Percentiles rank a stretch among this genome's conserved stretches.
Conservation (phyloP, 805 yeast species). For the Candida pseudoglaebosa region DNA sequence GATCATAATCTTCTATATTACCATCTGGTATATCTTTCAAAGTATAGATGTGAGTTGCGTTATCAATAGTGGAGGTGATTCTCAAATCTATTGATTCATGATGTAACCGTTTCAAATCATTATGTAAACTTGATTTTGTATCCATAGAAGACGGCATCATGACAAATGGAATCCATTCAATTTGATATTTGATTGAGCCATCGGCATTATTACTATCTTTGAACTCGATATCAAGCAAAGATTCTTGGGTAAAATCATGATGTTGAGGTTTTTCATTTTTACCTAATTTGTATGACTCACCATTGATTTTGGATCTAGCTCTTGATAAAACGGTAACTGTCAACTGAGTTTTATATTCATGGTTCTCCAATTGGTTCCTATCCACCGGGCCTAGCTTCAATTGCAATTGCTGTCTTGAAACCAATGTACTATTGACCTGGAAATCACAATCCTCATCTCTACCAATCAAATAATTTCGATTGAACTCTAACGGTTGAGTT, state of each 20-base stretch:
- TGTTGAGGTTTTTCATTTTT: constrained; percentile 8
- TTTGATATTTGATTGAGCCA: constrained; percentile 8
- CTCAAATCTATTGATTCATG: constrained; percentile 2
- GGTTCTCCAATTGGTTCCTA: background rate
- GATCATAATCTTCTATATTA: constrained; percentile 7
- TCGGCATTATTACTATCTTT: constrained; percentile 8
- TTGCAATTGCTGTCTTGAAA: constrained; percentile 28
- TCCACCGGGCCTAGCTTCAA: constrained; percentile 13
- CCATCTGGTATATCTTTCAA: background rate
- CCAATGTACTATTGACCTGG: constrained; percentile 24
- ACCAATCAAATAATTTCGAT: constrained; percentile 20
- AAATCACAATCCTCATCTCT: constrained; percentile 26
- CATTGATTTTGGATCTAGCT: constrained; percentile 28
- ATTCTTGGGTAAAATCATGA: constrained; percentile 4
- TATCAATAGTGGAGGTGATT: background rate
- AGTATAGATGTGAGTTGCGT: background rate
- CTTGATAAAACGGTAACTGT: constrained; percentile 23
- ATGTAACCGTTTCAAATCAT: constrained; percentile 2
- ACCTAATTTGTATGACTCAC: constrained; percentile 16
- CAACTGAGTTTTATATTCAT: constrained; percentile 14
- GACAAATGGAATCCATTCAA: constrained; percentile 21
- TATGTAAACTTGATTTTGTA: background rate
- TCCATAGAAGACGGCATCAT: constrained; percentile 8
- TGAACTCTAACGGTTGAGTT: constrained; percentile 9
- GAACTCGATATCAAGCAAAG: constrained; percentile 8